phyloP scores from a whole-genome alignment of 164 flowering plant species.

The Macadamia tetraphylla region DNA sequence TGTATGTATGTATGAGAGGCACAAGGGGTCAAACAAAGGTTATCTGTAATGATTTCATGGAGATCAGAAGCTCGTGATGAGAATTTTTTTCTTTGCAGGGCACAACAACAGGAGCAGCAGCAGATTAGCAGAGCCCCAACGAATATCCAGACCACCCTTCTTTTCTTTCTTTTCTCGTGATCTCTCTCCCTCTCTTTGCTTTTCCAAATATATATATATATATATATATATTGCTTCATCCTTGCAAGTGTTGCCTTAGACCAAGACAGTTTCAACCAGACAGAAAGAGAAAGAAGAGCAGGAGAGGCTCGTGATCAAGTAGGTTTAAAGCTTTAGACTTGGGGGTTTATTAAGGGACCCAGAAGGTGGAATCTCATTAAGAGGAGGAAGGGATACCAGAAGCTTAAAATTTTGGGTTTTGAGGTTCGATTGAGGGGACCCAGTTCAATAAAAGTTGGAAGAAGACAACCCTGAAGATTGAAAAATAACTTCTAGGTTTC shows the following conservation, averaged over 20 bases:
- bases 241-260: slow-evolving; percentile 11
- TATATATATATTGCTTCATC: not conserved
- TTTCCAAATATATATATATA: not conserved
- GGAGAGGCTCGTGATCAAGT: not conserved
- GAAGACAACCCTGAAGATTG: not conserved
- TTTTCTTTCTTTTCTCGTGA: slow-evolving; percentile 16
- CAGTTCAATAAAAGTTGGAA: too few relatives aligned
- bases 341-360: too few relatives aligned
- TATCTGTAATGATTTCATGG: slow-evolving; percentile 28
- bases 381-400: not conserved
- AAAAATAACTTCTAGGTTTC: too few relatives aligned
- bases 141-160: slow-evolving; percentile 26
- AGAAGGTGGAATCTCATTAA: too few relatives aligned
- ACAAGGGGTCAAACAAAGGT: slow-evolving; percentile 36
- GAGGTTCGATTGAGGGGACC: not conserved
- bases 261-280: slow-evolving; percentile 17
- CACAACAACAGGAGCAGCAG: not conserved
- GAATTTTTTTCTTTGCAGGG: slow-evolving; percentile 35
- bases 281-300: not conserved
- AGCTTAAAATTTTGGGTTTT: not conserved
- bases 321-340: too few relatives aligned
- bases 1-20: slow-evolving; percentile 8
- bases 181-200: not conserved
- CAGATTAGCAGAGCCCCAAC: slow-evolving; percentile 13
- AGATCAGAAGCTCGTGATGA: slow-evolving; percentile 43